Evolutionary conservation across 208 protist genomes (phyloP), one percentile per base, ranked within the genome.

Genomic region (Wallacemonas sp.): DNA sequence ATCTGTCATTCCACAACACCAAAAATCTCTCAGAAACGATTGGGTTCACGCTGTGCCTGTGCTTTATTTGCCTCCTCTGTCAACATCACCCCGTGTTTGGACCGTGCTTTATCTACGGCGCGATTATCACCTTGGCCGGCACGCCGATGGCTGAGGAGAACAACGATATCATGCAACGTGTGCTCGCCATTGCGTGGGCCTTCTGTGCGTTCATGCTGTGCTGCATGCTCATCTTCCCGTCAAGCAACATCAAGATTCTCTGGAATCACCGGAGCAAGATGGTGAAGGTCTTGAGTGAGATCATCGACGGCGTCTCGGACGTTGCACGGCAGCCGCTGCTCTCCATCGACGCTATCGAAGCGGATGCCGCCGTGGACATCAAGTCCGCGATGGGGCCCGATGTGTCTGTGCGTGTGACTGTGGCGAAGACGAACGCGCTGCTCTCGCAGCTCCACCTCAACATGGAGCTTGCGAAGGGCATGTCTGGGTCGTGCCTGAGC

Each of bases 231-330:
- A 61, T 83, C 34, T 83, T 83, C 43, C 77, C 72, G 3, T 60
- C 67, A 12, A 73, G 74, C 56, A 49, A 74, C 19, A 83, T 83
- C 58, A 74, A 76, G 54, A 67, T 83, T 60, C 44, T 78, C n/a
- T 70, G 69, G 33, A 49, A 49, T 34, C 57, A 70, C 44, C 65
- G 65, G 11, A 21, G n/a, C 16, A 70, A 70, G 23, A 14, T 64
- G 43, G 44, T 54, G 47, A 70, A 70, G 43, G 26, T 70, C 41
- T 16, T 70, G 16, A 70, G 65, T 27, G 65, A 70, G 24, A 24
- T 70, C 49, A 49, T 70, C 23, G 65, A 70, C 21, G 48, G 57
- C 19, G 65, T 46, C 11, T 33, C 65, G 17, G 26, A 52, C 41
- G 38, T 55, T 17, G 32, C 55, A 4, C 65, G 52, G 27, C 52